These are phyloP conservation scores for Cladosporium sp. DNA, from an alignment of 2,329 filamentous ascomycete species.

Conservation along the genomic window DNA sequence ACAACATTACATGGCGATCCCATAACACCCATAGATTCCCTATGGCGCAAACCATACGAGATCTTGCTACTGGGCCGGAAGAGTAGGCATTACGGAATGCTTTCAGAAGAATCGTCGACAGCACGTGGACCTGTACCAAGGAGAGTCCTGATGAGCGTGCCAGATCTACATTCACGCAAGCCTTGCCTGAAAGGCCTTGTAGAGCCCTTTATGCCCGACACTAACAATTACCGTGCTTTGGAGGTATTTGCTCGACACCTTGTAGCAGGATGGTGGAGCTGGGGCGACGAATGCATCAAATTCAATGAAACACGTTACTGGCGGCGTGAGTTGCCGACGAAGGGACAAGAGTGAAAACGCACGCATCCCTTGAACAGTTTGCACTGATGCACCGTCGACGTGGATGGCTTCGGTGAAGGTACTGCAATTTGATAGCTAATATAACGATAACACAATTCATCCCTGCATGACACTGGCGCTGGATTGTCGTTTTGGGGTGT, in stretches of 20 bases:
- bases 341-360: too few relatives aligned
- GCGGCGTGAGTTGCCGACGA: neutral
- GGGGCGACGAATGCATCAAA: constrained; percentile 69
- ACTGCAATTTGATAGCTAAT: too few relatives aligned
- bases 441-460: too few relatives aligned
- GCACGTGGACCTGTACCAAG: constrained; percentile 23
- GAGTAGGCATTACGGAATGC: constrained; percentile 8
- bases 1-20: constrained; percentile 62
- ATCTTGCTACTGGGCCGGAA: constrained; percentile 58
- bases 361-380: too few relatives aligned
- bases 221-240: constrained; percentile 52
- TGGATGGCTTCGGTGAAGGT: too few relatives aligned
- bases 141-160: constrained; percentile 64
- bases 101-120: neutral
- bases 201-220: constrained; percentile 47
- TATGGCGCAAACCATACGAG: constrained; percentile 74
- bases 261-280: constrained; percentile 72
- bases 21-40: constrained; percentile 55
- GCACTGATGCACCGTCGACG: too few relatives aligned
- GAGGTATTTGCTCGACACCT: constrained; percentile 74
- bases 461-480: too few relatives aligned
- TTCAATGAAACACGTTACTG: constrained; percentile 49
- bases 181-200: constrained; percentile 64
- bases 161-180: constrained; percentile 75
- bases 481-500: too few relatives aligned